These are phyloP conservation scores for Penicillium daleae DNA, from an alignment of 495 filamentous ascomycete species.

Conservation along the genomic window DNA sequence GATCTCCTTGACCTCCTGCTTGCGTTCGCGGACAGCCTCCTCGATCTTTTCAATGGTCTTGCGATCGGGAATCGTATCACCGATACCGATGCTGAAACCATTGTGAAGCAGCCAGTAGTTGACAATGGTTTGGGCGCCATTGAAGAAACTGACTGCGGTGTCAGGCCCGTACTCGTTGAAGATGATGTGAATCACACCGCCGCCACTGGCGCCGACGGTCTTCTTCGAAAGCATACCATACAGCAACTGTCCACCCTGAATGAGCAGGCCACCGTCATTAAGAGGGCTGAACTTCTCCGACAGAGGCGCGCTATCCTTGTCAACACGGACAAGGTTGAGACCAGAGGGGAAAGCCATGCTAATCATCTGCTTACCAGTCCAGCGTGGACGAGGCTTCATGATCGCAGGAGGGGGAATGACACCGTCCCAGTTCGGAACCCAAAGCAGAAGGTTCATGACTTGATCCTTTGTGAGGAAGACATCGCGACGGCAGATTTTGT, in stretches of 20 bases:
- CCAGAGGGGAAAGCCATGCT: slow-evolving; percentile 88
- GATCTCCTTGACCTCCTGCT: slow-evolving; percentile 73
- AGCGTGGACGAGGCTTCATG: slow-evolving; percentile 84
- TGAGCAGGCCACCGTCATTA: slow-evolving; percentile 77
- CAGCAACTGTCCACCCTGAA: slow-evolving; percentile 86
- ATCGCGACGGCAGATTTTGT: slow-evolving; percentile 94
- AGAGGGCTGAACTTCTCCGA: slow-evolving; percentile 64
- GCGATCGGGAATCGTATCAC: slow-evolving; percentile 92
- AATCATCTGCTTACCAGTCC: slow-evolving; percentile 99
- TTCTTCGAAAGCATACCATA: slow-evolving; percentile 92
- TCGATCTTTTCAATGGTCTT: slow-evolving; percentile 82
- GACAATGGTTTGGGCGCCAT: slow-evolving; percentile 88
- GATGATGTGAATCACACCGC: slow-evolving; percentile 92
- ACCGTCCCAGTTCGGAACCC: slow-evolving; percentile 98
- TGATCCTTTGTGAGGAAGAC: slow-evolving; percentile 86
- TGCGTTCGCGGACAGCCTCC: slow-evolving; percentile 74
- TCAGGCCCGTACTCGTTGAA: slow-evolving; percentile 89
- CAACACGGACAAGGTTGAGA: slow-evolving; percentile 74
- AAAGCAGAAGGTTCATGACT: slow-evolving; percentile 94
- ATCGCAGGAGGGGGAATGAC: slow-evolving; percentile 90
- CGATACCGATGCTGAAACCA: slow-evolving; percentile 97
- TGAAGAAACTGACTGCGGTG: slow-evolving; percentile 92
- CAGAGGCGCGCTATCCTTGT: slow-evolving; percentile 55
- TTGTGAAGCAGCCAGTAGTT: slow-evolving; percentile 98
- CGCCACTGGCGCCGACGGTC: slow-evolving; percentile 82